Conservation (phyloP, 78 protist species). For the Dictyostelium capitatum region DNA sequence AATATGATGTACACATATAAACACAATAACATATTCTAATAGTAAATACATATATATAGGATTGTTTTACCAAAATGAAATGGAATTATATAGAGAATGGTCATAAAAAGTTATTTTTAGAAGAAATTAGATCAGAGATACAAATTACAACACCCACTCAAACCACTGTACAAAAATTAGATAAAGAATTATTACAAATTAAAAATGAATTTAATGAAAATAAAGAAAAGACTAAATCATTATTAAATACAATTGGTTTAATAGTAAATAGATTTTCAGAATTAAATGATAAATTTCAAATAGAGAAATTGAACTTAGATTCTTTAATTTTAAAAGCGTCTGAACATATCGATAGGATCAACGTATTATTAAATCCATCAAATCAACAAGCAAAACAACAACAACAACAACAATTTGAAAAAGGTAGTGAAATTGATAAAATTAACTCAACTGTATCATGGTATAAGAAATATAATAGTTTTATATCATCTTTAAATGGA, state of each 20-base stretch:
- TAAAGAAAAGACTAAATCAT: constrained; percentile 32
- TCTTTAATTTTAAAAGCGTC: not conserved
- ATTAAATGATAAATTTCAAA: constrained; percentile 13
- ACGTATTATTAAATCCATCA: not conserved
- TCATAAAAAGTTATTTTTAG: constrained; percentile 57
- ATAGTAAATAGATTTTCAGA: constrained; percentile 6
- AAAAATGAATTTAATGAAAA: constrained; percentile 64
- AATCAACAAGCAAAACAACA: not conserved
- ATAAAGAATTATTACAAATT: constrained; percentile 2
- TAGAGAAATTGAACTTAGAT: not conserved
- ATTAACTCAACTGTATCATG: not conserved
- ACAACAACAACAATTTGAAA: not conserved
- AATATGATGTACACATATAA: not conserved
- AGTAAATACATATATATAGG: constrained; percentile 2
- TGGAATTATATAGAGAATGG: constrained; percentile 67
- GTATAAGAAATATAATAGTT: not conserved
- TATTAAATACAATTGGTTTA: not conserved
- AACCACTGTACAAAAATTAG: not conserved
- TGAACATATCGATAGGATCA: not conserved
- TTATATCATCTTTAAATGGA: not conserved
- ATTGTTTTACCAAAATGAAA: constrained; percentile 60
- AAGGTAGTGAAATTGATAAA: not conserved
- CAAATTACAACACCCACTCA: constrained; percentile 36
- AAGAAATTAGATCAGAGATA: not conserved
- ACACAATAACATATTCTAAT: not conserved